These are phyloP conservation scores for Earliella scabrosa DNA, from an alignment of 1,284 basidiomycete species.

Conservation along the genomic window DNA sequence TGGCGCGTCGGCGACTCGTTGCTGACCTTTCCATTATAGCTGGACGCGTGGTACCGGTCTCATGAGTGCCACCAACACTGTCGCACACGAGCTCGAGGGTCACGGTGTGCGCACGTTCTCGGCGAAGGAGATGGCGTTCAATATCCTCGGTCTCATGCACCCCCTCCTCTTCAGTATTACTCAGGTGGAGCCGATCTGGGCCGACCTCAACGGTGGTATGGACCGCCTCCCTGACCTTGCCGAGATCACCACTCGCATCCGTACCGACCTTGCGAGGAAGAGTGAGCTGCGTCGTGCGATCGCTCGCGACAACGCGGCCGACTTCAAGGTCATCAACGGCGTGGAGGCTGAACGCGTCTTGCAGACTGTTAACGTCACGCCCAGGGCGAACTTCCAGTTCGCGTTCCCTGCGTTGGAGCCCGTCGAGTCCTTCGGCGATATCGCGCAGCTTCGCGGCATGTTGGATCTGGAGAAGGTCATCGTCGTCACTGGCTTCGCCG, in stretches of 20 bases:
- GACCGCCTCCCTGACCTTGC: conserved; percentile 95
- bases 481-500: conserved; percentile 94
- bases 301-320: conserved; percentile 91
- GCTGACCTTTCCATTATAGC: conserved; percentile 41
- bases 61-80: conserved; percentile 95
- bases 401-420: conserved; percentile 87
- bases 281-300: conserved; percentile 93
- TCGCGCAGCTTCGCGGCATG: conserved; percentile 81
- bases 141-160: conserved; percentile 98
- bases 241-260: conserved; percentile 89
- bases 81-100: conserved; percentile 93
- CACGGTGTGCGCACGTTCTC: conserved; percentile 98
- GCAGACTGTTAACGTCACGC: conserved; percentile 91
- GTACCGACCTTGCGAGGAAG: conserved; percentile 77
- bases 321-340: conserved; percentile 93
- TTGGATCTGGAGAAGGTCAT: conserved; percentile 96
- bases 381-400: conserved; percentile 97
- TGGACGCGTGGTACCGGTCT: conserved; percentile 99
- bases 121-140: conserved; percentile 99
- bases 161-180: conserved; percentile 99
- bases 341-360: conserved; percentile 92
- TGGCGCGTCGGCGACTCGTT: conserved; percentile 5
- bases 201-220: conserved; percentile 97
- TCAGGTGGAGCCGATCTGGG: conserved; percentile 99
- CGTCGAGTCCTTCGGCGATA: conserved; percentile 67